These are phyloP conservation scores for Rhytidiadelphus loreus DNA, from an alignment of 225 moss, liverwort and hornwort genomes.

Conservation along the genomic window DNA sequence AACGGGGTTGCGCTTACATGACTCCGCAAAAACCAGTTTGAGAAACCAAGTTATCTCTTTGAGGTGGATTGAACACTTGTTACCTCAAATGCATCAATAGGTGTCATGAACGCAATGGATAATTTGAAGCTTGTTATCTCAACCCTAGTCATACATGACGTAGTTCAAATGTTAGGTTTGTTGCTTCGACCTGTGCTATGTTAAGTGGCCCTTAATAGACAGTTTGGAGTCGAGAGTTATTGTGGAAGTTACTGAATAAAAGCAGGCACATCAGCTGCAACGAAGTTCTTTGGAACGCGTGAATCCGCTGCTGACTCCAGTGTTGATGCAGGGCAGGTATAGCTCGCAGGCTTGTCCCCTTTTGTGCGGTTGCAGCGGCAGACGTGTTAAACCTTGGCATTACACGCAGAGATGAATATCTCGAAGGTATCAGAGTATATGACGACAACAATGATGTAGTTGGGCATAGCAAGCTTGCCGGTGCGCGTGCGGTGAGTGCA, in stretches of 20 bases:
- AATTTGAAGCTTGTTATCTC: not conserved
- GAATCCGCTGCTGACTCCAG: constrained; percentile 1
- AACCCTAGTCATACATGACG: not conserved
- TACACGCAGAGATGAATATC: constrained; percentile 77
- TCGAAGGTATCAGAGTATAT: constrained; percentile 71
- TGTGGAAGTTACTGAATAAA: not conserved
- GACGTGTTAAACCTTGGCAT: constrained; percentile 90
- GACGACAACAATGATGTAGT: constrained; percentile 75
- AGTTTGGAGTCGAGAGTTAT: not conserved
- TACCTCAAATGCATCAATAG: not conserved
- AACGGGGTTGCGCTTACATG: not conserved
- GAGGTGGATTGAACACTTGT: not conserved
- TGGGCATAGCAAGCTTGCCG: constrained; percentile 74
- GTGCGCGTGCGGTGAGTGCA: constrained; percentile 76
- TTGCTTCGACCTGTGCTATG: not conserved
- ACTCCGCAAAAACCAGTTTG: not conserved
- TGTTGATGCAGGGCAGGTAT: constrained; percentile 51
- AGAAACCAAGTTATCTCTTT: not conserved
- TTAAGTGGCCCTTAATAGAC: not conserved
- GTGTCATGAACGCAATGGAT: not conserved
- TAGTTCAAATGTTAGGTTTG: not conserved
- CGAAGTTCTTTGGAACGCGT: not conserved
- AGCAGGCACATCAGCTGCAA: not conserved
- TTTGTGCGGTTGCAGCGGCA: constrained; percentile 92
- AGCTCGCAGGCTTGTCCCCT: constrained; percentile 87